A percentile compares a stretch with the other conserved stretches of the same genome.
Evolutionary conservation across 805 yeast species (phyloP).

Genomic region (Monosporozyma yasuniensis): DNA sequence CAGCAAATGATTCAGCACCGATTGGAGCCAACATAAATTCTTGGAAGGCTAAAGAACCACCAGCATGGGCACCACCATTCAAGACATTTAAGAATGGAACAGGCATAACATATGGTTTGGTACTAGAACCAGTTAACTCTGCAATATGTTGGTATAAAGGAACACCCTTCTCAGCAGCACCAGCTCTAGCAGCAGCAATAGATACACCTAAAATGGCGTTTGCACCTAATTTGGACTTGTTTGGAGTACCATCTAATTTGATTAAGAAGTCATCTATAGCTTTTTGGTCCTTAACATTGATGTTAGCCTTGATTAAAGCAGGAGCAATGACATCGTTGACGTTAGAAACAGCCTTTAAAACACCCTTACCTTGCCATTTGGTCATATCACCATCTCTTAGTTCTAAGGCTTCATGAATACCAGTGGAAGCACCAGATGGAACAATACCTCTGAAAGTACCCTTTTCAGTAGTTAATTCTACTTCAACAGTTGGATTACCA

Average conservation of each 20-base stretch:
- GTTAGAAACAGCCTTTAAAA: conserved; percentile 88
- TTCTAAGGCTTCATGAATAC: conserved; percentile 96
- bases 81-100: conserved; percentile 98
- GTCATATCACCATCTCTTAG: conserved; percentile 95
- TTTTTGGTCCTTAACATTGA: conserved; percentile 79
- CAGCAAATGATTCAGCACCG: conserved; percentile 80
- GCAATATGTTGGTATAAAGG: conserved; percentile 90
- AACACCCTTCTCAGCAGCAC: conserved; percentile 87
- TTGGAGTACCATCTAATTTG: conserved; percentile 89
- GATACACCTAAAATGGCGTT: conserved; percentile 98
- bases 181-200: conserved; percentile 93
- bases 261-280: conserved; percentile 78
- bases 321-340: conserved; percentile 93
- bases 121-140: conserved; percentile 54
- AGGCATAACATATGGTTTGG: conserved; percentile 87
- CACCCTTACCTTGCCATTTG: conserved; percentile 99
- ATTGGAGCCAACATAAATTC: conserved; percentile 98
- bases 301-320: conserved; percentile 68
- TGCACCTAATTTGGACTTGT: conserved; percentile 96
- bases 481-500: conserved; percentile 99
- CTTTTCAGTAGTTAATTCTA: conserved; percentile 81
- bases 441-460: conserved; percentile 95
- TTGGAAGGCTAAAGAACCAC: conserved; percentile 97
- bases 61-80: conserved; percentile 99
- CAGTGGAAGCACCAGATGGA: conserved; percentile 99